Evolutionary conservation across 306 rosid species (phyloP), one percentile per base, ranked within the genome.

Genomic region (Argentina anserina): DNA sequence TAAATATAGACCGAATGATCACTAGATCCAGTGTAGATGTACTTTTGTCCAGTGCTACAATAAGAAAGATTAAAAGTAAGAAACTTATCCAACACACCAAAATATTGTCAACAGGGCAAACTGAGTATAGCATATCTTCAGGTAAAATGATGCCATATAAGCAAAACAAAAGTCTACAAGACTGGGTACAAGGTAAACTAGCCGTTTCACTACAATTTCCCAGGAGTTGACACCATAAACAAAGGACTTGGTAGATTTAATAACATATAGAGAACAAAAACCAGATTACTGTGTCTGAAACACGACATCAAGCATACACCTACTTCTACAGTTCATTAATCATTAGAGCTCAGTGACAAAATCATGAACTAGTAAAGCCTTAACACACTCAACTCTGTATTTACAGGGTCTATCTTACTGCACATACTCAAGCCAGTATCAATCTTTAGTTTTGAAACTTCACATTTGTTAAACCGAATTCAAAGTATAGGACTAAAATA

Each of bases 11-110:
- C 92, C 33, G 79, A 84, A 40, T 86, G 76, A 80, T 94, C 87
- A 36, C 87, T 86, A 68, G 98, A 94, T n/a, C 96, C 96, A 1
- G 96, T 91, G 86, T 89, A 94, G 69, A 94, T 94, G 89, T 89
- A 94, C 82, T 94, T 91, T 75, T 89, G 98, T 64, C 95, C 98
- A 9, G n/a, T 37, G 34, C 62, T 40, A 69, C 41, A 73, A 31
- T 45, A 67, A 23, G 49, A 15, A 36, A 2, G 47, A 40, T 4
- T 50, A 17, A 37, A 46, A 61, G 7, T 60, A 33, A 13, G 23
- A 41, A 40, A 15, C 31, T 12, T 42, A 29, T 46, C 39, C 41
- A 28, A 39, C 46, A 31, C 21, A 0, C 50, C 65, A 6, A 42
- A 45, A 13, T 58, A 67, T 41, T 2, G 56, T 33, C 75, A 9